Evolutionary conservation across 2,329 filamentous ascomycete genomes (phyloP).

Genomic region (Trichoderma semiorbis): DNA sequence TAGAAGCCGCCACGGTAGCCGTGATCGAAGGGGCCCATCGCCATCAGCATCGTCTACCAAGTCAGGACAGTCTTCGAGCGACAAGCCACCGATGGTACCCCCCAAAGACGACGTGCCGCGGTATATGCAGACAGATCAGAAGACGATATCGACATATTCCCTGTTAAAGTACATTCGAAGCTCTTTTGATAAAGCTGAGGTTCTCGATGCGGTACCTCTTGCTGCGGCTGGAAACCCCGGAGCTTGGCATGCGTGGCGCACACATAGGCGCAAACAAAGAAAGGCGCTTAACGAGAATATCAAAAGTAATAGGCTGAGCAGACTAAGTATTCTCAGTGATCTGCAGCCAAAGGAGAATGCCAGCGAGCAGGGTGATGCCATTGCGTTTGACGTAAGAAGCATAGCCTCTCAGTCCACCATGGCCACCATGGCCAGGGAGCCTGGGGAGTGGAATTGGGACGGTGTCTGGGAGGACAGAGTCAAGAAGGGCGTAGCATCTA

Average conservation of each 20-base stretch:
- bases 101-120: constrained; percentile 31
- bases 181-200: constrained; percentile 71
- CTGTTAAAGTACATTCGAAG: constrained; percentile 78
- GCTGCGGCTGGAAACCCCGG: constrained; percentile 84
- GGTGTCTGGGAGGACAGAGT: constrained; percentile 94
- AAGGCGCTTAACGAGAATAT: constrained; percentile 22
- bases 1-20: constrained; percentile 40
- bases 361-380: constrained; percentile 18
- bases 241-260: constrained; percentile 91
- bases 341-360: neutral
- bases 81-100: constrained; percentile 30
- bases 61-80: constrained; percentile 25
- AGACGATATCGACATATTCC: constrained; percentile 56
- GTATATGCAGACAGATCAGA: constrained; percentile 41
- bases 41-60: constrained; percentile 22
- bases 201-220: constrained; percentile 75
- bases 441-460: constrained; percentile 95
- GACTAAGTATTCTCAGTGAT: neutral
- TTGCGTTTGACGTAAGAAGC: neutral
- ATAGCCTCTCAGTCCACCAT: constrained; percentile 9
- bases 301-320: neutral
- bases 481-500: constrained; percentile 70
- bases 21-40: constrained; percentile 32
- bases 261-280: constrained; percentile 51
- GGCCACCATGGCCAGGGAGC: constrained; percentile 32